Evolutionary conservation across 495 filamentous ascomycete genomes (phyloP).

Genomic region (Penicillium subrubescens): DNA sequence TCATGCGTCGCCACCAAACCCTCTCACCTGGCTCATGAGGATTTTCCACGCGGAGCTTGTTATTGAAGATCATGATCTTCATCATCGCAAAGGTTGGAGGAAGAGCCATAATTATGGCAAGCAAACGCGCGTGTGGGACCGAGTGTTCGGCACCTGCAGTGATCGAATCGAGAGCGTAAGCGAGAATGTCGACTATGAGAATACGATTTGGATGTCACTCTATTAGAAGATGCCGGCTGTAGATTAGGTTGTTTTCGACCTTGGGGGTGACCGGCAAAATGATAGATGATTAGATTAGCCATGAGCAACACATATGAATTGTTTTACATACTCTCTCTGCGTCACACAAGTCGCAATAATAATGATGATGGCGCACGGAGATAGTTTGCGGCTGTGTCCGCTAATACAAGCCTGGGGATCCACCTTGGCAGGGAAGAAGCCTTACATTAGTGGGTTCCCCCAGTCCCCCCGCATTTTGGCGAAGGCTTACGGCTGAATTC

Average conservation of each 20-base stretch:
- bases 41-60: slow-evolving; percentile 34
- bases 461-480: not conserved
- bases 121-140: slow-evolving; percentile 41
- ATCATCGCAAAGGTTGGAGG: slow-evolving; percentile 41
- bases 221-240: not conserved
- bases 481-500: not conserved
- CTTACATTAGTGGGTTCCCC: not conserved
- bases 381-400: not conserved
- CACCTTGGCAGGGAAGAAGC: not conserved
- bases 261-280: not conserved
- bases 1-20: slow-evolving; percentile 25
- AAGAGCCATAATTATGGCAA: slow-evolving; percentile 45
- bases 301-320: not conserved
- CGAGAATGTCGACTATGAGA: slow-evolving; percentile 36
- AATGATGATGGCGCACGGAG: not conserved
- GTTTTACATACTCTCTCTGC: not conserved
- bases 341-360: not conserved
- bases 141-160: slow-evolving; percentile 34
- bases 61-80: slow-evolving; percentile 43
- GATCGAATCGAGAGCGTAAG: slow-evolving; percentile 31
- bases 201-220: slow-evolving; percentile 21
- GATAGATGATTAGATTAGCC: slow-evolving; percentile 1
- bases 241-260: not conserved
- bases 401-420: not conserved
- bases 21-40: slow-evolving; percentile 31